These are phyloP conservation scores for Oryza coarctata DNA, from an alignment of 176 grass and related monocot species.

Conservation along the genomic window DNA sequence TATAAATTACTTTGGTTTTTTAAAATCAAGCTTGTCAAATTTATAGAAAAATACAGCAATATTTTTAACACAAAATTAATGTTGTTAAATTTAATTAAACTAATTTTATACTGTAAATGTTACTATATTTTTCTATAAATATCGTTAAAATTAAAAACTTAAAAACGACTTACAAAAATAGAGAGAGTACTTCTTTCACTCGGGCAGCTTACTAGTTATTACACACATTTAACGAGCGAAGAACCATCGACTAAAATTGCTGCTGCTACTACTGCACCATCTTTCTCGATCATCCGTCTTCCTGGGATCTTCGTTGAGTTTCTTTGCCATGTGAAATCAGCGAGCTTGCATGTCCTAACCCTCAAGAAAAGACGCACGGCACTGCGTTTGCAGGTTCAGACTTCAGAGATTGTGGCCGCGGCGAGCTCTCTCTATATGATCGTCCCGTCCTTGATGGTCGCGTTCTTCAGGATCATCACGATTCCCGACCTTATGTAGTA, in stretches of 20 bases:
- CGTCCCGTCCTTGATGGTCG: constrained; percentile 66
- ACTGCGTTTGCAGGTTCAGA: not conserved
- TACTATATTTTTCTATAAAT: too few species aligned
- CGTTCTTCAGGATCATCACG: constrained; percentile 57
- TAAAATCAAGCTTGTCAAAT: too few species aligned
- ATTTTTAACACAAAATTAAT: too few species aligned
- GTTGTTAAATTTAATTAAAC: too few species aligned
- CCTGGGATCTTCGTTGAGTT: not conserved
- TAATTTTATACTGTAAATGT: too few species aligned
- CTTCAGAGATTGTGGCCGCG: not conserved
- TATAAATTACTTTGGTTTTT: too few species aligned
- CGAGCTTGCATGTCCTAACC: not conserved
- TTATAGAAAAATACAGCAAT: too few species aligned
- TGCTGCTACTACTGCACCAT: not conserved
- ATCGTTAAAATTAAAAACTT: too few species aligned
- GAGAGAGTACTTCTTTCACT: too few species aligned
- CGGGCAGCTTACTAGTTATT: constrained; percentile 46
- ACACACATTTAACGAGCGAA: constrained; percentile 1
- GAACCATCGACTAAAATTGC: not conserved
- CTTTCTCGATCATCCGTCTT: not conserved
- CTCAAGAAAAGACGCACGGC: not conserved
- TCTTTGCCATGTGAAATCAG: not conserved
- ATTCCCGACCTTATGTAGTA: constrained; percentile 70
- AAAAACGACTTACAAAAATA: too few species aligned
- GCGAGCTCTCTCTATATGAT: constrained; percentile 39